Base-by-base conservation (phyloP, 345 rosid species). In the Pistacia atlantica region DNA sequence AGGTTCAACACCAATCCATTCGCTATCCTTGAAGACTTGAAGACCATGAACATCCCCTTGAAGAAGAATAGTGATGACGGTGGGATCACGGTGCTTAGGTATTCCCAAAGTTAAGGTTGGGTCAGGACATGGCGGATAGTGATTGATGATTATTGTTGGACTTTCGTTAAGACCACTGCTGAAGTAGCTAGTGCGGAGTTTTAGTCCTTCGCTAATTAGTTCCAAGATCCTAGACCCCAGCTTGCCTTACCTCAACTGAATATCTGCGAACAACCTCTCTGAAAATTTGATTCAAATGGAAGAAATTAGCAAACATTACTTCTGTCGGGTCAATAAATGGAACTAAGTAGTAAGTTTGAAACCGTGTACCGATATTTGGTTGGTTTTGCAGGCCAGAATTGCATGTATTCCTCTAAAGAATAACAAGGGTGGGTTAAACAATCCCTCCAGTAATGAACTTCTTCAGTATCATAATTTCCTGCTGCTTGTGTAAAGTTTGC, bases 401-500 rank as follows among this genome's bases (percentile, higher is more conserved):
- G 63, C 13, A 69, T 63, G 73, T 31, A 69, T 63, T 79, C 65
- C 22, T 83, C 73, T 3, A 65, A 22, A 46, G 83, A 79, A 69
- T 76, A 73, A 22, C 72, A 55, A 14, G 74, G 51, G 58, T 73
- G 83, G 10, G 11, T 79, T 33, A 84, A 10, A 51, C 74, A 75
- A 64, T 84, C 83, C 10, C 85, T 81, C 87, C 85, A 82, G 25
- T 46, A 72, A 22, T 80, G 82, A 33, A 77, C 20, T 51, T 80
- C 64, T 68, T 84, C 85, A 12, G 22, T 63, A 4, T 45, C 51
- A 42, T 77, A 78, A 5, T 14, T 59, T n/a, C 22, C 54, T n/a
- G 45, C 79, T 80, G 73, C 84, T 85, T 8, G 83, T 75, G 77
- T 75, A 75, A 12, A 85, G 75, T 51, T 71, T 78, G 80, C 85